Base-by-base conservation (phyloP, 257 asterid genomes). In the Nicotiana tabacum region DNA sequence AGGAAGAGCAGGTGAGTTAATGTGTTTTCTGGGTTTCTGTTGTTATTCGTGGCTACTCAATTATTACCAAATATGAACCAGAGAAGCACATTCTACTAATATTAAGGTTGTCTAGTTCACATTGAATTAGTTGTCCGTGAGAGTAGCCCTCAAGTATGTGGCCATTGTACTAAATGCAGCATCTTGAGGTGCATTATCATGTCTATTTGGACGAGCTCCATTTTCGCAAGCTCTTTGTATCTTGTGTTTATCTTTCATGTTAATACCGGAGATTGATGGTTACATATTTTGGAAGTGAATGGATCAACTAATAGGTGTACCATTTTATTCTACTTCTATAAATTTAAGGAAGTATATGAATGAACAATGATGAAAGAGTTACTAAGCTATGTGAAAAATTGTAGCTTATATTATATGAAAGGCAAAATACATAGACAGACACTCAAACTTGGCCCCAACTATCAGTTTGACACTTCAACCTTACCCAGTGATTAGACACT, bases 1-100 rank as follows among this genome's bases (percentile, higher is more conserved):
- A 96, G 91, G 99, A 96, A 90, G 99, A 96, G 83, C 99, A 96
- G 97, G 98, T 94, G 87, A 53, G 32, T 72, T 70, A 39, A 35
- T 78, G 72, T 32, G 81, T 66, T 87, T 57, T 16, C 62, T 39
- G 24, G 62, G 68, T 80, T 80, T 80, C 33, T 62, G 70, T 1
- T 61, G 24, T 72, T 70, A 21, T 72, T 33, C 61, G 48, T 72
- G 78, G 46, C 10, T 33, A 53, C 37, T 62, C 29, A 11, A 80
- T 11, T 64, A 43, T 80, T 43, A 27, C 69, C 27, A 35, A 80
- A 21, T 39, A 64, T 57, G 66, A 83, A 3, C 78, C 66, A 77
- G 17, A 78, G 77, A 76, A 56, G 46, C 78, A 70, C 82, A 66
- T 6, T 72, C 33, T 46, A 72, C 0, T 46, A 13, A 24, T 72